Evolutionary conservation across 306 rosid genomes (phyloP), one percentile per base, ranked within the genome.

Genomic region (Purshia tridentata): DNA sequence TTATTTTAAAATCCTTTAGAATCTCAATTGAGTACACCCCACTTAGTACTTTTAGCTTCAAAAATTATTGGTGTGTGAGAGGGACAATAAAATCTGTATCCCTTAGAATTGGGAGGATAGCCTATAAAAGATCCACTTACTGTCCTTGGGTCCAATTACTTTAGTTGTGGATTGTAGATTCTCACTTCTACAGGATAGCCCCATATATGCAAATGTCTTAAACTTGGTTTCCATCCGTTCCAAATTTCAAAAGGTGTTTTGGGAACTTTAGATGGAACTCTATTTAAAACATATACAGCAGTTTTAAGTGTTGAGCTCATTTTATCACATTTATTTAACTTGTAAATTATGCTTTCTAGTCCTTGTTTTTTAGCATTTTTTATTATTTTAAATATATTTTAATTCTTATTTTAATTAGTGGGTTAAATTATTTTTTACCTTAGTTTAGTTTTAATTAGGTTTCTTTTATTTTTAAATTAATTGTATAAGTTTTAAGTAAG

Each of bases 101-200:
- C 37, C 3, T 53, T 69, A 5, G n/a, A 69, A 13, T 52, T 69
- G 1, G 15, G 23, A 51, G 49, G 48, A 51, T 69, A 69, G 2
- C 47, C 48, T n/a, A 66, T 66, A 14, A 46, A 66, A 46, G 8
- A 46, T 2, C 55, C 55, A 66, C 11, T 66, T 1, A 66, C 6
- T 66, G 18, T 66, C 37, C 47, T 69, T 51, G 61, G 1, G 8
- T 69, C 61, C 3, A 69, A 3, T 52, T 69, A 52, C 48, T 69
- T 69, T 69, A 29, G 1, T 3, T 69, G 19, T 6, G 49, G 61
- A 50, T 52, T 39, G 37, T 69, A 51, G 16, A 51, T 15, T 3
- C 61, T 69, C 1, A 51, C 37, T 35, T 69, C 62, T 39, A 49
- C 35, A 29, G 35, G 35, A 29, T 3, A 29, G 2, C 61, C 9